Evolutionary conservation across 1,139 yeast genomes (phyloP).

Genomic region (Pichia sp.): DNA sequence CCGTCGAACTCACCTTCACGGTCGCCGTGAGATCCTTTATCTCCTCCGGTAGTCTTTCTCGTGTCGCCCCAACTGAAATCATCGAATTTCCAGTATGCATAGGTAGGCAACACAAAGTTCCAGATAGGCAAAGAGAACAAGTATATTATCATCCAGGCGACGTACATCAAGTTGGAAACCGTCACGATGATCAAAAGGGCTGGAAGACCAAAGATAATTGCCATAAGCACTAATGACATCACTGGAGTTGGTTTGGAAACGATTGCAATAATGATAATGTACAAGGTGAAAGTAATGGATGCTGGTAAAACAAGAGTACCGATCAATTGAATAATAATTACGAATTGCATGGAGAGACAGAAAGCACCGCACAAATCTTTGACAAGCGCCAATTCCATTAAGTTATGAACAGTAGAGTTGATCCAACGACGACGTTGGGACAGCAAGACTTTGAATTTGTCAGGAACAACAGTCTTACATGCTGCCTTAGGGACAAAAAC

Average conservation of each 20-base stretch:
- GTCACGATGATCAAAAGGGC: constrained; percentile 85
- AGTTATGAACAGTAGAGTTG: constrained; percentile 92
- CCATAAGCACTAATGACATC: constrained; percentile 74
- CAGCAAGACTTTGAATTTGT: constrained; percentile 68
- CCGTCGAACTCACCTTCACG: constrained; percentile 86
- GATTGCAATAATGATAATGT: constrained; percentile 73
- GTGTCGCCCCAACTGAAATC: constrained; percentile 99
- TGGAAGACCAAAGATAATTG: constrained; percentile 82
- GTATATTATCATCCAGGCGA: constrained; percentile 80
- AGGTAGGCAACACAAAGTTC: constrained; percentile 86
- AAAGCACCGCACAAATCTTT: constrained; percentile 94
- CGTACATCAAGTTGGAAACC: constrained; percentile 69
- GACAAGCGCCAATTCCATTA: constrained; percentile 84
- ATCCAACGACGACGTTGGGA: constrained; percentile 99
- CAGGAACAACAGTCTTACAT: constrained; percentile 91
- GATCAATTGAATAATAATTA: constrained; percentile 76
- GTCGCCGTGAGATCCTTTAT: constrained; percentile 58
- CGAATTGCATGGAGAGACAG: constrained; percentile 96
- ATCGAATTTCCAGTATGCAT: constrained; percentile 95
- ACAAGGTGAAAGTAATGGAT: constrained; percentile 81
- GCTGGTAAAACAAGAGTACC: constrained; percentile 93
- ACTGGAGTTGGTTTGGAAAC: constrained; percentile 80
- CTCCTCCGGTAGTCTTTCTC: constrained; percentile 74
- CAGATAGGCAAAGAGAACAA: constrained; percentile 84
- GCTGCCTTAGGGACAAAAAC: constrained; percentile 94